A percentile compares a stretch with the other conserved stretches of the same genome.
Conservation (phyloP, 768 basidiomycete species). For the Lyophyllum shimeji region DNA sequence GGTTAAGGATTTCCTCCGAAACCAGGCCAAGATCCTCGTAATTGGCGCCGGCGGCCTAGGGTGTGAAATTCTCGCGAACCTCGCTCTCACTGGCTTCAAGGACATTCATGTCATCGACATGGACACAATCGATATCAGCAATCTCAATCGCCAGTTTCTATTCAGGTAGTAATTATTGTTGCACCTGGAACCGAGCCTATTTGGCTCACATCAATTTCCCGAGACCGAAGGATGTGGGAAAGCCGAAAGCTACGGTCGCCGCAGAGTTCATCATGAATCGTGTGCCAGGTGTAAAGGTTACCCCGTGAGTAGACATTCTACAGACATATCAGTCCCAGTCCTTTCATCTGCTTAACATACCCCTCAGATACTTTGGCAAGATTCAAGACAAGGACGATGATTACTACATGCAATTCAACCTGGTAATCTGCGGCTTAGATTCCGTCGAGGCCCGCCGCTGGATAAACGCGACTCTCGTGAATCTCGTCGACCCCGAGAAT, state of each 20-base stretch:
- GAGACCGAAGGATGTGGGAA: constrained; percentile 89
- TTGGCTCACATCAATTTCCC: constrained; percentile 1
- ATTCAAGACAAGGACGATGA: constrained; percentile 97
- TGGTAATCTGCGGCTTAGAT: constrained; percentile 96
- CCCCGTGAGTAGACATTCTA: constrained; percentile 66
- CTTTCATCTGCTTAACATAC: neutral
- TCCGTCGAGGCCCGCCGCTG: constrained; percentile 96
- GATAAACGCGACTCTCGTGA: constrained; percentile 98
- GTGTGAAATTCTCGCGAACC: constrained; percentile 95
- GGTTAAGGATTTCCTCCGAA: constrained; percentile 87
- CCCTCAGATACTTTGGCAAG: constrained; percentile 85
- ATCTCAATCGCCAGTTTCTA: constrained; percentile 96
- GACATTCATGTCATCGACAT: constrained; percentile 99
- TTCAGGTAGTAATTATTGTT: constrained; percentile 66
- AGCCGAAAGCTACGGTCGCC: constrained; percentile 90
- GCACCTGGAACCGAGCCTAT: neutral
- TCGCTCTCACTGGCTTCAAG: constrained; percentile 95
- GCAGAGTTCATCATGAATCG: constrained; percentile 97
- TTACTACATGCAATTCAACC: constrained; percentile 95
- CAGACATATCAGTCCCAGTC: neutral
- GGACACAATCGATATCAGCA: constrained; percentile 99
- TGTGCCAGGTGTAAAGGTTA: constrained; percentile 94
- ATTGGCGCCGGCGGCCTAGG: constrained; percentile 98
- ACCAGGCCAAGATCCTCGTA: constrained; percentile 88
- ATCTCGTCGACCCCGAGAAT: constrained; percentile 90